A percentile compares a stretch with the other conserved stretches of the same genome.
Evolutionary conservation across 495 filamentous ascomycete species (phyloP).

Genomic region (Hyaloscypha finlandica): DNA sequence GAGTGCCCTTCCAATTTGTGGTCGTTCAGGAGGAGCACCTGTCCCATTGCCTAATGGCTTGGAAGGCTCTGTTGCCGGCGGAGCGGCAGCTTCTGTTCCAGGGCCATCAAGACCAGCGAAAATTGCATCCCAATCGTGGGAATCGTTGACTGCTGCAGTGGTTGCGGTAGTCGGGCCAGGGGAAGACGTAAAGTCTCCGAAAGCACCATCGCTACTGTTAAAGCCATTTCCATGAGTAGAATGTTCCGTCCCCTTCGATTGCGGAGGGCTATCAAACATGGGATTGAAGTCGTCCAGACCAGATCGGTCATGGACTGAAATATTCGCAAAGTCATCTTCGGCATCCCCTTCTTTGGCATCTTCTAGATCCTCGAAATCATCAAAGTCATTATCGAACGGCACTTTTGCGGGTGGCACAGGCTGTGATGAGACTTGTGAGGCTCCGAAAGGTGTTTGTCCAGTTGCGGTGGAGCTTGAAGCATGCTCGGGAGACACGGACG

Average conservation of each 20-base stretch:
- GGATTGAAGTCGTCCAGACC: constrained; percentile 67
- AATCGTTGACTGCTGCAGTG: constrained; percentile 34
- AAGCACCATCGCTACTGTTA: constrained; percentile 24
- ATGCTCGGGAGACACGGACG: constrained; percentile 34
- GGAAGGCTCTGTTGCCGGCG: background rate
- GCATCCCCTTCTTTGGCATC: constrained; percentile 91
- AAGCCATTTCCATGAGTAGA: constrained; percentile 41
- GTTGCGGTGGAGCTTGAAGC: constrained; percentile 27
- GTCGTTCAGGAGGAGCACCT: constrained; percentile 19
- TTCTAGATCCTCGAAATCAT: constrained; percentile 84
- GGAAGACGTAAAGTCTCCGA: constrained; percentile 29
- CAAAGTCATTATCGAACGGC: constrained; percentile 76
- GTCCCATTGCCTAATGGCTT: constrained; percentile 26
- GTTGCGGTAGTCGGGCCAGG: constrained; percentile 29
- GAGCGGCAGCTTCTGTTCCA: constrained; percentile 17
- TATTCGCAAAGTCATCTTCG: constrained; percentile 77
- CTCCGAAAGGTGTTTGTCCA: constrained; percentile 29
- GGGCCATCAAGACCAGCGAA: constrained; percentile 74
- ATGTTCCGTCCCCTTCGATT: constrained; percentile 29
- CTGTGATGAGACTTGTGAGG: constrained; percentile 27
- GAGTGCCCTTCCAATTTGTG: constrained; percentile 62
- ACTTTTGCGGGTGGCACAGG: constrained; percentile 41
- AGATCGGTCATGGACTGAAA: constrained; percentile 49
- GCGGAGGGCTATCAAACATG: constrained; percentile 58
- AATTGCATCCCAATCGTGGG: constrained; percentile 94